Evolutionary conservation across 805 yeast genomes (phyloP), one percentile per base, ranked within the genome.

Genomic region (Kodamaea neixiangensis): DNA sequence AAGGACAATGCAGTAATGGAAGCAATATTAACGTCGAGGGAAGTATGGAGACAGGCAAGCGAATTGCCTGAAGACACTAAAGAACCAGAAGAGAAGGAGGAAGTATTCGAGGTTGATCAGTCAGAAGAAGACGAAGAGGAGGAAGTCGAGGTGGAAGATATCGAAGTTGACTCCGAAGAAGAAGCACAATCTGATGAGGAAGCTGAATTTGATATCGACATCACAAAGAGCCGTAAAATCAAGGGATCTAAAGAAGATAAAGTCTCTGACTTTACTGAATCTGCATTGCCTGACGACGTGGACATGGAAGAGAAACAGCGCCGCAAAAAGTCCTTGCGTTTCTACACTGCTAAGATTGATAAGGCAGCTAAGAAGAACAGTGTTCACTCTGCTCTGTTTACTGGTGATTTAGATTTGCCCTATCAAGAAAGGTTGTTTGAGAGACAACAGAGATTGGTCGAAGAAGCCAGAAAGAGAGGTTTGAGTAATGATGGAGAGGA

Each of bases 291-390:
- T 41, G 96, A 88, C 46, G 94, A 83, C 21, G 84, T 90, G 44
- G 98, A 94, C 68, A 78, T 80, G 42, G 96, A 89, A 62, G 98
- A 91, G 52, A 93, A 92, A 73, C 81, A 79, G 52, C 80, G 84
- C 17, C 83, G 96, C 60, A 87, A 86, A 75, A 82, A 82, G 64
- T 80, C 96, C 1, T 80, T 94, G 61, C 85, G 98, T 54, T 94
- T 94, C 83, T 94, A 94, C 78, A 94, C 99, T 1, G 89, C 98
- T 52, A 92, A 93, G 70, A 92, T 94, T 68, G 97, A 91, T 67
- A 96, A 92, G 71, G 86, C 85, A 47, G 84, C 79, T 21, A 76
- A 77, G 58, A 86, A 86, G 67, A 80, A 80, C 53, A 73, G 71
- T 40, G 85, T 85, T 44, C 77, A 72, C 58, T 80, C 73, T 54